phyloP scores from a whole-genome alignment of 225 moss, liverwort and hornwort species.

The Sphagnum contortum region DNA sequence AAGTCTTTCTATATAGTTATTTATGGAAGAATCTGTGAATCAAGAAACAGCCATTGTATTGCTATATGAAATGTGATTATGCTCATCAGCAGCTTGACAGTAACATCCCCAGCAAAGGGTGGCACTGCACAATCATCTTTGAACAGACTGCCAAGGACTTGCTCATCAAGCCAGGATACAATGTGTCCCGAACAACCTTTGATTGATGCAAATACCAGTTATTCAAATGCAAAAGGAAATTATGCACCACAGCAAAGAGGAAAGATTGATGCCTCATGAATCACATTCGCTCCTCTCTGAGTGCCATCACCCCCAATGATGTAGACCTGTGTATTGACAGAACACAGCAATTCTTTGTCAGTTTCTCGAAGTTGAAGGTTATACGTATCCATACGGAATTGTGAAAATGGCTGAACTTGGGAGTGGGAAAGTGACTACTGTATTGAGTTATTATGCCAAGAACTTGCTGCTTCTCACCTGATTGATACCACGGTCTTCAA shows the following conservation, averaged over 20 bases:
- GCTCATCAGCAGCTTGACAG: too few species aligned
- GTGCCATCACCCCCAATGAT: constrained; percentile 65
- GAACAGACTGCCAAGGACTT: too few species aligned
- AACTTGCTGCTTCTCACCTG: constrained; percentile 22
- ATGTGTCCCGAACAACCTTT: neutral
- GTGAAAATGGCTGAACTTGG: too few species aligned
- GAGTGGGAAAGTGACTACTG: too few species aligned
- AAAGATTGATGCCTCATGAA: constrained; percentile 32
- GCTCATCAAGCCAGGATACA: too few species aligned
- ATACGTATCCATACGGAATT: too few species aligned
- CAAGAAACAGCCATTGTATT: neutral
- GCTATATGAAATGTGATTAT: neutral
- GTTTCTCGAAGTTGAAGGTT: neutral
- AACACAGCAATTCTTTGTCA: neutral
- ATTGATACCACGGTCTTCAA: constrained; percentile 54
- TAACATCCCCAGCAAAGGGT: too few species aligned
- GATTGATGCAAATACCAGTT: neutral
- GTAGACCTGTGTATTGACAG: constrained; percentile 27
- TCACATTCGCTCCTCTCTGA: constrained; percentile 47
- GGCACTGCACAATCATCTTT: too few species aligned
- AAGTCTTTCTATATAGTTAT: neutral
- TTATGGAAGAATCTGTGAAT: neutral
- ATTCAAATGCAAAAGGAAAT: neutral
- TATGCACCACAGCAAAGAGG: neutral
- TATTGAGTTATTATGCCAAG: too few species aligned